Conservation (phyloP, 2,329 filamentous ascomycete species). For the Cadophora sp. region DNA sequence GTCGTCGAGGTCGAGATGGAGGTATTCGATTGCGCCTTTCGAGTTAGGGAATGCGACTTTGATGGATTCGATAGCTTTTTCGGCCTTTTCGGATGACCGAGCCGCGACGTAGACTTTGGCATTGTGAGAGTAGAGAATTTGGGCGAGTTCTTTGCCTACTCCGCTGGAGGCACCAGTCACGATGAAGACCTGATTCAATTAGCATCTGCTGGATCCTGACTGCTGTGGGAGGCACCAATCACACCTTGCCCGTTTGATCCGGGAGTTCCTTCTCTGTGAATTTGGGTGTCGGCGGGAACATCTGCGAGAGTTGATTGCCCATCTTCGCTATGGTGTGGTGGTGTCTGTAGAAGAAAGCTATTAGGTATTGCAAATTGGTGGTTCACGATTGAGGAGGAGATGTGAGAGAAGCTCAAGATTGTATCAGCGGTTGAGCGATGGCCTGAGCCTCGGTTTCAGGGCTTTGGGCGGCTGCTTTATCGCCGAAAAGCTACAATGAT, state of each 20-base stretch:
- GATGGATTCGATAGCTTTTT: conserved; percentile 49
- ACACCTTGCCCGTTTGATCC: conserved; percentile 42
- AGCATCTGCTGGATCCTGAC: neutral
- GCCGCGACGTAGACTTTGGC: conserved; percentile 53
- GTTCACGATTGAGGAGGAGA: too few species aligned
- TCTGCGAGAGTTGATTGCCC: conserved; percentile 30
- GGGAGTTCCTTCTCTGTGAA: conserved; percentile 45
- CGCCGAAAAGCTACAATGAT: neutral
- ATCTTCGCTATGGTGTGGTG: conserved; percentile 14
- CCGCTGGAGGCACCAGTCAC: conserved; percentile 49
- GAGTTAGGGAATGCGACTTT: conserved; percentile 41
- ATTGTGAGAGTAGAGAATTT: conserved; percentile 50
- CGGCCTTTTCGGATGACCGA: conserved; percentile 49
- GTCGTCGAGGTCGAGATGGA: conserved; percentile 49
- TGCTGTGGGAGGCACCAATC: neutral
- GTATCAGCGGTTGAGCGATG: neutral
- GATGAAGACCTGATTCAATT: conserved; percentile 44
- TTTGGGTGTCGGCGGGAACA: conserved; percentile 36
- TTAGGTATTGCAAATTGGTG: too few species aligned
- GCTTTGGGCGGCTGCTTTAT: neutral
- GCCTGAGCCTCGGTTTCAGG: conserved; percentile 1
- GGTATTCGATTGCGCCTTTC: conserved; percentile 46
- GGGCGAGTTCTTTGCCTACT: conserved; percentile 48
- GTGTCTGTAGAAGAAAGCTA: too few species aligned
- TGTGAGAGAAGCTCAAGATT: too few species aligned